Evolutionary conservation across 768 basidiomycete genomes (phyloP), one percentile per base, ranked within the genome.

Genomic region (Hortiboletus flavorubellus): DNA sequence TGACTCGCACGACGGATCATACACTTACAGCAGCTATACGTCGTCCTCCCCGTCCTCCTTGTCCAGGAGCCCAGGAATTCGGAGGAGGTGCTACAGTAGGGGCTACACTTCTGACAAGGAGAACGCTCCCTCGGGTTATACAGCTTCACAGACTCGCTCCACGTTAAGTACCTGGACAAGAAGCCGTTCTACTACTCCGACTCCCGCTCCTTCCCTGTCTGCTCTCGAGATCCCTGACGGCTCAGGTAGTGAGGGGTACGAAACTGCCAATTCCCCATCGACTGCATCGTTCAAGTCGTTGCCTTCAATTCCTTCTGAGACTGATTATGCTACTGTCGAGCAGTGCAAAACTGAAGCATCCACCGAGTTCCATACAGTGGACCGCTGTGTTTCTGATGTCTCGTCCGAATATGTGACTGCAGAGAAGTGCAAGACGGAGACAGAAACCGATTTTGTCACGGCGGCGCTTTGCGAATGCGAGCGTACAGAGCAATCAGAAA

Each of bases 271-370:
- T 26, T 71, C 79, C 5, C 76, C 80, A 1, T 80, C 80, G 8
- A 73, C 70, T 11, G 72, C 76, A 7, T 85, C 83, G 0, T 83
- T 80, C 67, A 75, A 74, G 53, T 85, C 83, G 6, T 68, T 85
- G 52, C 83, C 83, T 1, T 80, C 79, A 4, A 85, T 85, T 57
- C 84, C 84, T 12, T 84, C 81, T 1, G 76, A 79, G 48, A 78
- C 75, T 0, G 77, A 77, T 45, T 80, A 71, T 49, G 63, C 59
- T 37, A 78, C 79, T 1, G 74, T 71, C n/a, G 74, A 75, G 35
- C 58, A 68, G 33, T 80, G 79, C 58, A 73, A 60, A 65, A 75
- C 77, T 7, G 75, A 78, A 31, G 66, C 65, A 4, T 64, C 75
- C 29, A 74, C 77, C 4, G 75, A 78, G 46, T 87, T 80, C 64